Evolutionary conservation across 169 alveolate species (phyloP), one percentile per base, ranked within the genome.

Genomic region (Cryptosporidium felis): DNA sequence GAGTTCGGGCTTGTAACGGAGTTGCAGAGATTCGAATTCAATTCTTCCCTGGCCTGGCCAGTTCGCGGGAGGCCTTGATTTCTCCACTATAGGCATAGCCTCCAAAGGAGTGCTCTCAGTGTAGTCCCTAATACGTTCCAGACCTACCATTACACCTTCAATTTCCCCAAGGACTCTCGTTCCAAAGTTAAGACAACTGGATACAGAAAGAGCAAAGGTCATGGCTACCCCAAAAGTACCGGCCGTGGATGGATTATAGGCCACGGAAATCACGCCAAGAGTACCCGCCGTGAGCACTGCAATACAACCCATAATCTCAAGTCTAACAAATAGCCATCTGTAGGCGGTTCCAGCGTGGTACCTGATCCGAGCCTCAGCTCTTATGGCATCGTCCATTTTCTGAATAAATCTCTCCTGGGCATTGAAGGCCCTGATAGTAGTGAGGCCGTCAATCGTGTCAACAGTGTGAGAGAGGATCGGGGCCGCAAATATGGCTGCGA

Each of bases 391-490:
- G 16, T 88, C 89, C 82, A 60, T 61, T 26, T 74, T 36, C 5
- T 58, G 28, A 16, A 58, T 53, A 49, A 92, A 90, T 23, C 79
- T 66, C 36, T 85, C 91, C 14, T 66, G 62, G 23, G 85, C 61
- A 14, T 80, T 38, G 79, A 89, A 92, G 8, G 92, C 85, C 34
- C 93, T 74, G 6, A 92, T 85, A 0, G 93, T 90, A 1, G 92
- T 42, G n/a, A 92, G 60, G 2, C 95, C 95, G 41, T 88, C 90
- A 9, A 91, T 32, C 12, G 90, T 56, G 10, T 91, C 89, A 10
- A 74, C 79, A 26, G 88, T 60, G 41, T 74, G 80, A 3, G 95
- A 82, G 53, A 90, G 90, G 21, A 93, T 74, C 12, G 95, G 95
- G 40, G 93, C 88, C 49, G 89, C 88, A 41, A 90, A 59, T 18